Conservation (phyloP, 192 early-diverging fungal genomes). For the Coemansia umbellata region DNA sequence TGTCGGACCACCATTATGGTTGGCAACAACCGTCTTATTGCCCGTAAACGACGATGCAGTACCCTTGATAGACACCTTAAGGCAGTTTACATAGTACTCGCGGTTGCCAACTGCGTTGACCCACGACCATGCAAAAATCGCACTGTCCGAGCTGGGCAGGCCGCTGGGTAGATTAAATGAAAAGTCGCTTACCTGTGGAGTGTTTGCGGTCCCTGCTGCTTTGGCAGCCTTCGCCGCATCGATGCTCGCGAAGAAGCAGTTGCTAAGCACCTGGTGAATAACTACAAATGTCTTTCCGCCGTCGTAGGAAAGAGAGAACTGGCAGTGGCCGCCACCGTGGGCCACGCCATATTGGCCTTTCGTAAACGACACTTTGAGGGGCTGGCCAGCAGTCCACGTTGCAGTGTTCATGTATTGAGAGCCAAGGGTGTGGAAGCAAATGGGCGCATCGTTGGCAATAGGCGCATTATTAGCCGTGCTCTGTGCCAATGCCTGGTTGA, state of each 20-base stretch:
- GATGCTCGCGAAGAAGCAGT: slow-evolving; percentile 19
- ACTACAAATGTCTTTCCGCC: slow-evolving; percentile 48
- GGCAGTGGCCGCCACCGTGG: slow-evolving; percentile 52
- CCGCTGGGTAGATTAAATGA: slow-evolving; percentile 52
- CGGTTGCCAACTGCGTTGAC: slow-evolving; percentile 64
- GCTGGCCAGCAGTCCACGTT: slow-evolving; percentile 33
- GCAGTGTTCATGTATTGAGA: no score
- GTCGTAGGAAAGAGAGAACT: slow-evolving; percentile 53
- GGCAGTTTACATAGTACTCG: slow-evolving; percentile 73
- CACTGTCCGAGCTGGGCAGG: slow-evolving; percentile 42
- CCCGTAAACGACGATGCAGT: slow-evolving; percentile 53
- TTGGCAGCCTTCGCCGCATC: slow-evolving; percentile 57
- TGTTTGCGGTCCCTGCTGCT: slow-evolving; percentile 55
- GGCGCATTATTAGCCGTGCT: no score
- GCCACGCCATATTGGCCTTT: slow-evolving; percentile 5
- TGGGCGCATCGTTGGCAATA: no score
- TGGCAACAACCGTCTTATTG: slow-evolving; percentile 53
- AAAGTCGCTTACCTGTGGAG: slow-evolving; percentile 41
- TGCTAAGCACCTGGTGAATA: slow-evolving; percentile 37
- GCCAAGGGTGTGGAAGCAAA: no score
- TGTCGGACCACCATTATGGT: slow-evolving; percentile 49
- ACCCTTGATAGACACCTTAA: no score
- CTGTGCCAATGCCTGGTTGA: no score
- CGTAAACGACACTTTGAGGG: slow-evolving; percentile 24
- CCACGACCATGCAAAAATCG: slow-evolving; percentile 63